Base-by-base conservation (phyloP, 495 filamentous ascomycete genomes). In the Trichoderma reesei region DNA sequence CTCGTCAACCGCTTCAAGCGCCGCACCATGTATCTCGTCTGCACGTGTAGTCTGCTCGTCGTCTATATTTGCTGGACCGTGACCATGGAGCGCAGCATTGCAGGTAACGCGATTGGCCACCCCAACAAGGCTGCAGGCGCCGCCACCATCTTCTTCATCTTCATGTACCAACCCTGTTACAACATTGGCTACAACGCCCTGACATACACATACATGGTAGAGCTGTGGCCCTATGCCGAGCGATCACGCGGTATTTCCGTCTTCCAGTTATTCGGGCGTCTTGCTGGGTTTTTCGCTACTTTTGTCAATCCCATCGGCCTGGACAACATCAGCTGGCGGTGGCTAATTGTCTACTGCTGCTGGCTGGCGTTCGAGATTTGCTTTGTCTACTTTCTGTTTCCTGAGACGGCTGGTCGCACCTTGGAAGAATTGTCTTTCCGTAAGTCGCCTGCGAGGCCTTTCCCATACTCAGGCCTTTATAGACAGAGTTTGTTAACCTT, bases 161-260 rank as follows among this genome's bases (percentile, higher is more conserved):
- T 85, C 67, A 73, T 76, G 34, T 88, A 87, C 68, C 80, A 78
- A 1, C 86, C 85, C 3, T 82, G 80, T 66, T 88, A 88, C 65
- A 88, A 80, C 67, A 77, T 88, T 63, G 86, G 84, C n/a, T 86
- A 87, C 67, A 88, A 88, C 63, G 85, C 86, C 41, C 74, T 87
- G 41, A 86, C 85, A 1, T 88, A 87, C 70, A 77, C 84, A 3
- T 85, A 83, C 67, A 73, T 85, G 7, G 73, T 85, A 37, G 83
- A 87, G 65, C 71, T 86, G 16, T 87, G 83, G 74, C 84, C 84
- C 6, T 86, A 79, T 72, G 74, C 80, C 0, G 75, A 79, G 64
- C 80, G 84, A 63, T 79, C 81, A 11, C 78, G 81, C 38, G 83
- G 85, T 67, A 80, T 86, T 60, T 78, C 80, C 1, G 78, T 85